Evolutionary conservation across 495 filamentous ascomycete species (phyloP).

Genomic region (Darksidea phi): DNA sequence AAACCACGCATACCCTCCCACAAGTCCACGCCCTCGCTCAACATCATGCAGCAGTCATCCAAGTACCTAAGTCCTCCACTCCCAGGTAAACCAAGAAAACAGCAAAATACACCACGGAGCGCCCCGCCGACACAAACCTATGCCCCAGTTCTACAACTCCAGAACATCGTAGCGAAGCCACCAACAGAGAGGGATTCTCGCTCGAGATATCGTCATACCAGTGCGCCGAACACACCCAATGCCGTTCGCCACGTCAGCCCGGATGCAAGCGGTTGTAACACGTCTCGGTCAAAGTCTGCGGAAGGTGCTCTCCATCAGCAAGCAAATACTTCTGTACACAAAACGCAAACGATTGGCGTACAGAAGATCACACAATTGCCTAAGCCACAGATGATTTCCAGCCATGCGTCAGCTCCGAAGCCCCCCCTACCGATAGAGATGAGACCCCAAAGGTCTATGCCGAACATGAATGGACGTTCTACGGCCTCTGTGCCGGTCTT

Average conservation of each 20-base stretch:
- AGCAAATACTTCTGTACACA: neutral
- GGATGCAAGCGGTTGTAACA: neutral
- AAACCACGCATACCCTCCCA: neutral
- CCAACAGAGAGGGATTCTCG: neutral
- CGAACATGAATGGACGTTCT: neutral
- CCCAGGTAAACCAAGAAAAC: neutral
- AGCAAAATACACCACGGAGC: neutral
- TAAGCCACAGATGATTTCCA: neutral
- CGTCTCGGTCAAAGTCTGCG: neutral
- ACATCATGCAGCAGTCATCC: neutral
- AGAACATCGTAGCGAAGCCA: neutral
- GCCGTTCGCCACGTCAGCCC: too few relatives aligned
- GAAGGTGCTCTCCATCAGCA: conserved; percentile 3
- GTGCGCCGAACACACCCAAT: conserved; percentile 11
- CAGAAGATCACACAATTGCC: neutral
- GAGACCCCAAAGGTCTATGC: conserved; percentile 8
- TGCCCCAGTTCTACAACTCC: neutral
- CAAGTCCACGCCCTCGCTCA: neutral
- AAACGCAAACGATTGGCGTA: neutral
- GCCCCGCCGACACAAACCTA: neutral
- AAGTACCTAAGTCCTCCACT: neutral
- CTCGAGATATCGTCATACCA: conserved; percentile 4
- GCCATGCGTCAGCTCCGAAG: neutral
- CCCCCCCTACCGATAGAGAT: neutral
- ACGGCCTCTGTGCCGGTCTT: neutral